Base-by-base conservation (phyloP, 169 alveolate genomes). In the Cryptosporidium parvum region DNA sequence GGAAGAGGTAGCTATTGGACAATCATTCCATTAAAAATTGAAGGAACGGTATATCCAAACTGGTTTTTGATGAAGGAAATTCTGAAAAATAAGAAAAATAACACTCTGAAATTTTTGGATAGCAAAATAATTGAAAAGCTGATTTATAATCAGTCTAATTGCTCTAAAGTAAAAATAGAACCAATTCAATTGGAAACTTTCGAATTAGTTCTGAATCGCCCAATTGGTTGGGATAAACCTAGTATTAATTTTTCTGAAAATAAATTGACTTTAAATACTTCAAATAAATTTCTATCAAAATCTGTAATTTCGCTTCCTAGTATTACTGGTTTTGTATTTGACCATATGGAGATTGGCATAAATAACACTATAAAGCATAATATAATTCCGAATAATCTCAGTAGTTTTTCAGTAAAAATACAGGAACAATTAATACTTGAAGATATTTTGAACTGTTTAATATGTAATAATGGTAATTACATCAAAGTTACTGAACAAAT, bases 371-470 rank as follows among this genome's bases (percentile, higher is more conserved):
- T 12, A 31, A 35, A 23, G 35, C 39, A 59, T 14, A 61, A 37
- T 48, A 26, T 62, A 12, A 26, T 31, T 12, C 42, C 51, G 5
- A 62, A 10, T 3, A 69, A 69, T 26, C 33, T 80, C 3, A 48
- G 65, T 45, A 45, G 56, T 12, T 65, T 61, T 62, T 48, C 89
- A 6, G 6, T 70, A 3, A 61, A 80, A 39, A 33, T 80, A 42
- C 89, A 80, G 45, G 89, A 80, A 44, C 89, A 80, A 26, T 35
- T 80, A 80, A 23, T 80, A 42, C 44, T 80, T 14, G 89, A 80
- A 80, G 89, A 80, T 42, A 65, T 80, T 29, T 37, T 80, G 23
- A 61, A 48, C 26, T 80, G 80, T 29, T 62, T 80, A n/a, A 4
- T 61, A 42, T 59, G 89, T 33, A 59, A 9, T 21, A 56, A 42